These are phyloP conservation scores for Ceratobasidium sp. DNA, from an alignment of 1,284 basidiomycete species.

Conservation along the genomic window DNA sequence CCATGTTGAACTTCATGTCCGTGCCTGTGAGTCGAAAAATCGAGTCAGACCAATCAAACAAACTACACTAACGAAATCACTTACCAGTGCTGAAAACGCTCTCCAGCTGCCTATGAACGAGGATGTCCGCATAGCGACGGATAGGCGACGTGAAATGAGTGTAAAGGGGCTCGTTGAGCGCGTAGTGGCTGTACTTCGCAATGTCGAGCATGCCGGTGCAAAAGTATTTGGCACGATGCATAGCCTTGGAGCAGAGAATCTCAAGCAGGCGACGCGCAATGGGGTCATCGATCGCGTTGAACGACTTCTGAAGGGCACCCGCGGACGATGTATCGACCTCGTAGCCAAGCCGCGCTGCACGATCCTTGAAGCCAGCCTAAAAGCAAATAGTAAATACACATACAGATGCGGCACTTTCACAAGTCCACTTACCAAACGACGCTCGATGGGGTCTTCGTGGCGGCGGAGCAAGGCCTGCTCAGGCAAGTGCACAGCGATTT, in stretches of 20 bases:
- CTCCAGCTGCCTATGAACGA: conserved; percentile 97
- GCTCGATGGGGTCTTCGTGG: conserved; percentile 92
- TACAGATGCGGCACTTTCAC: conserved; percentile 32
- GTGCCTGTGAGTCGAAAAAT: conserved; percentile 54
- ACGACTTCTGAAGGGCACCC: conserved; percentile 86
- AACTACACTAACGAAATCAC: conserved; percentile 50
- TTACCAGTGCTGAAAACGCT: conserved; percentile 82
- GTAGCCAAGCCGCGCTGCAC: conserved; percentile 87
- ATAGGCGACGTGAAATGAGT: conserved; percentile 98
- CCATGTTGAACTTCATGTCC: conserved; percentile 94
- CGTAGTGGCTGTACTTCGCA: conserved; percentile 96
- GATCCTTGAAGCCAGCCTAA: conserved; percentile 80
- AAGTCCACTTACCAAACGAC: conserved; percentile 75
- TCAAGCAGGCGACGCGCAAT: conserved; percentile 81
- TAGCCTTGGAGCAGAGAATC: conserved; percentile 88
- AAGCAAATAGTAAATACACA: conserved; percentile 47
- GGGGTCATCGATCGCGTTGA: conserved; percentile 79
- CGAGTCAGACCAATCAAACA: not conserved
- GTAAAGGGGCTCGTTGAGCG: conserved; percentile 92
- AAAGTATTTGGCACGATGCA: conserved; percentile 96
- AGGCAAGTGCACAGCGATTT: conserved; percentile 92
- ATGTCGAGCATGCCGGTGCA: conserved; percentile 99
- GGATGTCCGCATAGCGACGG: conserved; percentile 92
- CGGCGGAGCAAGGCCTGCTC: conserved; percentile 95
- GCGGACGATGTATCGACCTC: conserved; percentile 85